phyloP scores from a whole-genome alignment of 257 asterid species.

The Rubia yunnanensis region DNA sequence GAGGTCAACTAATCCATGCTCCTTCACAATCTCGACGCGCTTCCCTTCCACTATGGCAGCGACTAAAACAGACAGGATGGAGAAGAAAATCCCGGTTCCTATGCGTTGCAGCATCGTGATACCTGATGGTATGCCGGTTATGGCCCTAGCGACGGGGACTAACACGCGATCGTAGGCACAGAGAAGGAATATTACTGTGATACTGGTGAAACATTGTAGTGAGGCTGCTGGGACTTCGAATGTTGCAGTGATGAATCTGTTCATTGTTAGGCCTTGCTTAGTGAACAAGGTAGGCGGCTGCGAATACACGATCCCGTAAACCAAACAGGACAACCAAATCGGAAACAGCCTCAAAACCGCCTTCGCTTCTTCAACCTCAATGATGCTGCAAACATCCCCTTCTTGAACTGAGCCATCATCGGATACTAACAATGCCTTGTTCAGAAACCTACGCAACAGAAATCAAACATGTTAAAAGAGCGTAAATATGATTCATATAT shows the following conservation, averaged over 20 bases:
- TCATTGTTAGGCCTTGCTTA: conserved; percentile 23
- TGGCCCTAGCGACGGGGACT: conserved; percentile 14
- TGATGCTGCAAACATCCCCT: conserved; percentile 12
- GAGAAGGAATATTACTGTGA: conserved; percentile 10
- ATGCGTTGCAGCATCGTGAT: conserved; percentile 25
- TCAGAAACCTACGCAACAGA: conserved; percentile 15
- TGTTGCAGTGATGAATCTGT: conserved; percentile 15
- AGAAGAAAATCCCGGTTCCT: conserved; percentile 19
- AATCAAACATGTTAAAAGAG: neutral
- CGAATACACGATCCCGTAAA: conserved; percentile 22
- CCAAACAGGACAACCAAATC: conserved; percentile 22
- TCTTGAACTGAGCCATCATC: conserved; percentile 15
- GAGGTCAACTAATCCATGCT: conserved; percentile 15
- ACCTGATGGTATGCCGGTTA: conserved; percentile 20
- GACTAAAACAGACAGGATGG: conserved; percentile 11
- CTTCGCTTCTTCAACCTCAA: conserved; percentile 28
- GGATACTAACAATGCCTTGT: conserved; percentile 17
- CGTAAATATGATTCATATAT: neutral
- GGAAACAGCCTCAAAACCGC: conserved; percentile 22
- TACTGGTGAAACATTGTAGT: neutral
- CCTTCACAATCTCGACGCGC: conserved; percentile 14
- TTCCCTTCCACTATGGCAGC: conserved; percentile 22
- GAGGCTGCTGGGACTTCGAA: conserved; percentile 17
- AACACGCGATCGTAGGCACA: conserved; percentile 17
- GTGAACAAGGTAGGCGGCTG: conserved; percentile 25